These are phyloP conservation scores for Ascochyta fabae DNA, from an alignment of 2,329 filamentous ascomycete genomes.

Conservation along the genomic window DNA sequence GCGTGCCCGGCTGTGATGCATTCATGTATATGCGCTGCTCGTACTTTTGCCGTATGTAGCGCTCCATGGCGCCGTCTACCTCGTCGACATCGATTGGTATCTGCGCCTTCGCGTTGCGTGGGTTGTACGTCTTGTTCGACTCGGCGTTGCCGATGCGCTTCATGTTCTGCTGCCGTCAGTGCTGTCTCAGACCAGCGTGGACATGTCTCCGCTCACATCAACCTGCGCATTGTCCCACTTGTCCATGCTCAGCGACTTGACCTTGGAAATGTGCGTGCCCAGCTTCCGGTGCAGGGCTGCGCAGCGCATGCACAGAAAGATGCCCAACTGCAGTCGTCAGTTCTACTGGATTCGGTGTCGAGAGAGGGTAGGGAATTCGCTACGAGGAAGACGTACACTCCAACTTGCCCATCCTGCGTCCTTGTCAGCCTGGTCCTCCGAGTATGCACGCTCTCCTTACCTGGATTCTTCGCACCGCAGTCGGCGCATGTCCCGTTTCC, in stretches of 20 bases:
- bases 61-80: conserved; percentile 91
- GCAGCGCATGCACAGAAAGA: conserved; percentile 98
- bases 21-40: conserved; percentile 65
- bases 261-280: conserved; percentile 96
- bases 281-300: conserved; percentile 94
- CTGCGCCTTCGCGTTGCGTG: conserved; percentile 79
- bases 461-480: conserved; percentile 89
- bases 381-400: conserved; percentile 69
- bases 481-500: conserved; percentile 96
- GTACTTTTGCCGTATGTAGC: conserved; percentile 95
- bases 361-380: conserved; percentile 11
- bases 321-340: conserved; percentile 70
- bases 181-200: background rate
- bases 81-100: conserved; percentile 92
- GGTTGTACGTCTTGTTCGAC: conserved; percentile 90
- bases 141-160: conserved; percentile 84
- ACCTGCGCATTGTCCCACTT: conserved; percentile 96
- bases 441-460: conserved; percentile 58
- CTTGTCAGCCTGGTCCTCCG: conserved; percentile 38
- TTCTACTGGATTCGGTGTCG: conserved; percentile 18
- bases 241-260: conserved; percentile 99
- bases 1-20: conserved; percentile 50
- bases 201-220: conserved; percentile 68
- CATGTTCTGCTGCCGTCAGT: conserved; percentile 73
- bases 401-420: conserved; percentile 88